Evolutionary conservation across 2,329 filamentous ascomycete genomes (phyloP).

Genomic region (Aspergillus pseudotamarii): DNA sequence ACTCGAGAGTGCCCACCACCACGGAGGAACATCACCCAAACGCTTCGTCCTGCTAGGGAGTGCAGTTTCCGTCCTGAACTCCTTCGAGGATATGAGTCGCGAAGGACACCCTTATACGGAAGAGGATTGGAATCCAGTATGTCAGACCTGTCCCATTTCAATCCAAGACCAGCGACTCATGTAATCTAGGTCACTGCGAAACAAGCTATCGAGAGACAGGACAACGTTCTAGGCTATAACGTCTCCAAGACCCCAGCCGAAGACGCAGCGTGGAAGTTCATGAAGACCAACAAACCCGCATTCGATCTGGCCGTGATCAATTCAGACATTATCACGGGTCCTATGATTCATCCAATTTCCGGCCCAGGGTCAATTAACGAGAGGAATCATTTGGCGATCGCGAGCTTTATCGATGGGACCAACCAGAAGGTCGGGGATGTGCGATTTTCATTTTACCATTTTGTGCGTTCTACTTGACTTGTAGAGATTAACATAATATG

Average conservation of each 20-base stretch:
- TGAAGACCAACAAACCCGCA: conserved; percentile 10
- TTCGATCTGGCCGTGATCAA: conserved; percentile 24
- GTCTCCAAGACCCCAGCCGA: conserved; percentile 19
- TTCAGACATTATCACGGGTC: conserved; percentile 26
- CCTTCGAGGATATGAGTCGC: conserved; percentile 21
- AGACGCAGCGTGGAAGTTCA: conserved; percentile 20
- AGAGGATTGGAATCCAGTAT: conserved; percentile 25
- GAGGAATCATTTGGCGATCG: conserved; percentile 26
- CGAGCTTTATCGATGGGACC: conserved; percentile 27
- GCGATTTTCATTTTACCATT: conserved; percentile 22
- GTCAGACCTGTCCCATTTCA: too few relatives aligned
- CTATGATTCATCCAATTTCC: conserved; percentile 24
- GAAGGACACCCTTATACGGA: conserved; percentile 28
- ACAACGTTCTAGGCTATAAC: conserved; percentile 20
- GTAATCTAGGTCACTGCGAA: conserved; percentile 16
- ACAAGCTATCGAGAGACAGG: conserved; percentile 18
- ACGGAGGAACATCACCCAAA: conserved; percentile 13
- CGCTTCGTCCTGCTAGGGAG: conserved; percentile 42
- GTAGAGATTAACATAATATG: too few relatives aligned
- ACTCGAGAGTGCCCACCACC: conserved; percentile 12
- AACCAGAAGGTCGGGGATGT: conserved; percentile 20
- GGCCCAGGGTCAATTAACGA: conserved; percentile 23
- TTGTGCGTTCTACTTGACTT: conserved; percentile 15
- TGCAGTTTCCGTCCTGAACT: conserved; percentile 32
- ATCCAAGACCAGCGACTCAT: not conserved